Evolutionary conservation across 768 basidiomycete species (phyloP).

Genomic region (Xerocomellus intermedius): DNA sequence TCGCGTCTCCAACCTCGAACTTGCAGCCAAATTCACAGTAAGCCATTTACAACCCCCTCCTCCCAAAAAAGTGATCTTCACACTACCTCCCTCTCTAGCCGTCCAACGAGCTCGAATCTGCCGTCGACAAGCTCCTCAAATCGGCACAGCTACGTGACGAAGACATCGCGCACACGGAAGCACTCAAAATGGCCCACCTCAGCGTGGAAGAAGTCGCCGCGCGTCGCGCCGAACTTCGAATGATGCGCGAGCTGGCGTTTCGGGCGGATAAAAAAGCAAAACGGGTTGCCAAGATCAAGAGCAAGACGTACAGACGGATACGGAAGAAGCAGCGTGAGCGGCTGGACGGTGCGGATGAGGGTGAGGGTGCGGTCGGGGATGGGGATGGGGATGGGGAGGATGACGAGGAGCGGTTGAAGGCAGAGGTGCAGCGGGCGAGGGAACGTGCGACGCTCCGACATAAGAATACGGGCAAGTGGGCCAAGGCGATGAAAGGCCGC

Average conservation of each 20-base stretch:
- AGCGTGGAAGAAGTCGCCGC: constrained; percentile 83
- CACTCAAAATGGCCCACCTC: constrained; percentile 80
- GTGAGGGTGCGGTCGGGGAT: constrained; percentile 40
- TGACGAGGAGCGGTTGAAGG: constrained; percentile 55
- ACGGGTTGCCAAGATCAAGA: constrained; percentile 92
- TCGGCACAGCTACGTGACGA: constrained; percentile 81
- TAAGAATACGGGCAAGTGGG: constrained; percentile 88
- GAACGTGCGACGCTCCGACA: constrained; percentile 90
- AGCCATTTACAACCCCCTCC: constrained; percentile 8
- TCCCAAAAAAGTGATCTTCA: not conserved
- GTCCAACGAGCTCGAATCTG: constrained; percentile 78
- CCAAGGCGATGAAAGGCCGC: constrained; percentile 65
- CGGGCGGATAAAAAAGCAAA: constrained; percentile 89
- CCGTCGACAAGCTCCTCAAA: constrained; percentile 78
- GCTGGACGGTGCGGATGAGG: constrained; percentile 45
- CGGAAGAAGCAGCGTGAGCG: constrained; percentile 76
- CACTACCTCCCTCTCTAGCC: constrained; percentile 47
- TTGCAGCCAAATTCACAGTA: constrained; percentile 85
- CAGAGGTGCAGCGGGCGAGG: constrained; percentile 76
- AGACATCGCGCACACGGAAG: constrained; percentile 75
- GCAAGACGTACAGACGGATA: constrained; percentile 85
- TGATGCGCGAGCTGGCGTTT: constrained; percentile 92
- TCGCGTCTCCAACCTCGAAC: constrained; percentile 67
- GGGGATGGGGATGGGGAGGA: constrained; percentile 33
- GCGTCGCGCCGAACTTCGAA: constrained; percentile 77